Evolutionary conservation across 176 grass and related monocot species (phyloP).

Genomic region (Stipa capillata): DNA sequence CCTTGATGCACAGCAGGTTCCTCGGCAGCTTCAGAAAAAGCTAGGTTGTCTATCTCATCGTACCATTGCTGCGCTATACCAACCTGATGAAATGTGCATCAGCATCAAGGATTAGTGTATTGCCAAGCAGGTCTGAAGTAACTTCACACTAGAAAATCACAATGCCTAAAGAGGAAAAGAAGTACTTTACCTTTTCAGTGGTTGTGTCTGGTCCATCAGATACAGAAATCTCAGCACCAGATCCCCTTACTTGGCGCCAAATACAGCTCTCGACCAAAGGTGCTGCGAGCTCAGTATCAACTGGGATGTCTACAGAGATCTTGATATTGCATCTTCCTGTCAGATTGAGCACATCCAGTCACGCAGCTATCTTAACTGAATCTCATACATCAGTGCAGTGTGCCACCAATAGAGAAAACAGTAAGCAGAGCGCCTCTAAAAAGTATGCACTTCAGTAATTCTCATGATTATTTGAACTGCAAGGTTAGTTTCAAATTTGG

Average conservation of each 20-base stretch:
- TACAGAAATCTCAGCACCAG: constrained; percentile 55
- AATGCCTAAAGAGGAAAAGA: neutral
- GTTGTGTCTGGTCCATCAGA: constrained; percentile 17
- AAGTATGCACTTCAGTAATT: neutral
- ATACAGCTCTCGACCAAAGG: constrained; percentile 61
- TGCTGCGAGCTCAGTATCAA: constrained; percentile 54
- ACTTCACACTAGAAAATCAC: neutral
- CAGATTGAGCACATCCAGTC: neutral
- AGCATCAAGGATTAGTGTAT: neutral
- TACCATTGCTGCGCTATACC: constrained; percentile 88
- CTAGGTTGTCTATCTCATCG: constrained; percentile 91
- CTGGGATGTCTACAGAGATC: constrained; percentile 57
- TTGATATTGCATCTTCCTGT: constrained; percentile 78
- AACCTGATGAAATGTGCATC: constrained; percentile 33
- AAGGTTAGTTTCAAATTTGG: neutral
- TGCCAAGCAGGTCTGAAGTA: neutral
- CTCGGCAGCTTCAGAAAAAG: constrained; percentile 46
- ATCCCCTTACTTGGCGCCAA: constrained; percentile 76
- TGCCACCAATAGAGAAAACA: neutral
- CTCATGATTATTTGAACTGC: neutral
- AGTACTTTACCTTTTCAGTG: constrained; percentile 45
- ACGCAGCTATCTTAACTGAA: constrained; percentile 6
- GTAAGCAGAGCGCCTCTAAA: neutral
- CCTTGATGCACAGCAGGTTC: constrained; percentile 23
- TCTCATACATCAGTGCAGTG: neutral